A percentile compares a stretch with the other conserved stretches of the same genome.
Conservation (phyloP, 2,329 filamentous ascomycete genomes). For the Fusarium phyllophilum region DNA sequence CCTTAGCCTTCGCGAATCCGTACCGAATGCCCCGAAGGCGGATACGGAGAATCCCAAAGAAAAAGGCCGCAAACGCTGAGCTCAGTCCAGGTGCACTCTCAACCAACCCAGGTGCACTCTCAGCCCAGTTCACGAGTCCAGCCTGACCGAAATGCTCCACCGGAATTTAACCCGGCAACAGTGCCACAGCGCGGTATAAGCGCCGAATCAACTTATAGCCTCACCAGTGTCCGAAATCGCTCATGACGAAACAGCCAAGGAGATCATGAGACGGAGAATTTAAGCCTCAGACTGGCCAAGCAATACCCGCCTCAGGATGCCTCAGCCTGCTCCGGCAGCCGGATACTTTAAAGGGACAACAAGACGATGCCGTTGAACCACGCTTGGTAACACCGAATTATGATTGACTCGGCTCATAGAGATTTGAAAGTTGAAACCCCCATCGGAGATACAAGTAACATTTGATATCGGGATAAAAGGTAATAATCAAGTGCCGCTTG, state of each 20-base stretch:
- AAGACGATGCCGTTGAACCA: neutral
- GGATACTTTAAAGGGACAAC: neutral
- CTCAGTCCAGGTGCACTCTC: slow-evolving; percentile 31
- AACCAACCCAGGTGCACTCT: slow-evolving; percentile 22
- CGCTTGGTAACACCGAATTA: neutral
- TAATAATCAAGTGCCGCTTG: slow-evolving; percentile 14
- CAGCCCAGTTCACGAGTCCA: slow-evolving; percentile 14
- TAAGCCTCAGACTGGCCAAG: slow-evolving; percentile 7
- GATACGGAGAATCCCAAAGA: slow-evolving; percentile 35
- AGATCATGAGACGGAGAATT: slow-evolving; percentile 8
- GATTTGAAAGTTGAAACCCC: neutral
- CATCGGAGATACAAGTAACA: slow-evolving; percentile 9
- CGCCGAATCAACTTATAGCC: slow-evolving; percentile 35
- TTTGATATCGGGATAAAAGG: slow-evolving; percentile 4
- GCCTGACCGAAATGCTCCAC: slow-evolving; percentile 28
- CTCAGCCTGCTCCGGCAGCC: neutral
- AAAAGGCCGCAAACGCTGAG: slow-evolving; percentile 40
- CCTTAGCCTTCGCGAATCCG: slow-evolving; percentile 32
- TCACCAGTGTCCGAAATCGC: slow-evolving; percentile 42
- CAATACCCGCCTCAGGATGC: slow-evolving; percentile 8
- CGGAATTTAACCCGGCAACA: slow-evolving; percentile 40
- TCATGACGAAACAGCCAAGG: slow-evolving; percentile 28
- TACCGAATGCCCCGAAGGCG: slow-evolving; percentile 38
- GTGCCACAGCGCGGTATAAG: slow-evolving; percentile 35
- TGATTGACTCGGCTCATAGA: slow-evolving; percentile 22